A percentile compares a stretch with the other conserved stretches of the same genome.
Conservation (phyloP, 306 rosid species). For the Canavalia ensiformis region DNA sequence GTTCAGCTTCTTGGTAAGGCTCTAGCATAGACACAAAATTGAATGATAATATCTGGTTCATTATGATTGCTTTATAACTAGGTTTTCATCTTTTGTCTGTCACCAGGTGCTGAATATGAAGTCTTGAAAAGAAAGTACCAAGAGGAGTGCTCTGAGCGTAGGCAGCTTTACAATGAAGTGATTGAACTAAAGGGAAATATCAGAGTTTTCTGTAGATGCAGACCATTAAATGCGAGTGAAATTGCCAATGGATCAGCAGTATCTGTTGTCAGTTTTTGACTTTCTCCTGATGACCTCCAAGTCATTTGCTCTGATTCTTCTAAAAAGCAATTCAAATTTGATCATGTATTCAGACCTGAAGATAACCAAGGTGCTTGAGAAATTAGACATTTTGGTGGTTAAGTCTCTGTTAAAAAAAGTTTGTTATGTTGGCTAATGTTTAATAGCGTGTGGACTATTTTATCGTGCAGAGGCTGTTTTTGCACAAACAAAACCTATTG, state of each 20-base stretch:
- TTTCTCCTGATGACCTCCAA: slow-evolving; percentile 76
- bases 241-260: slow-evolving; percentile 52
- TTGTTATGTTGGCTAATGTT: neutral
- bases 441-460: slow-evolving; percentile 22
- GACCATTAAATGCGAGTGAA: slow-evolving; percentile 80
- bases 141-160: slow-evolving; percentile 73
- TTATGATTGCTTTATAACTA: neutral
- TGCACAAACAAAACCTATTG: slow-evolving; percentile 80
- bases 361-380: slow-evolving; percentile 78
- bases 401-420: neutral
- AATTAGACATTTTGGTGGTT: slow-evolving; percentile 19
- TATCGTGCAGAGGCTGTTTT: slow-evolving; percentile 74
- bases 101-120: slow-evolving; percentile 77
- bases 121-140: slow-evolving; percentile 72
- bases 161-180: slow-evolving; percentile 82
- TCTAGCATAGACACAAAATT: slow-evolving; percentile 15
- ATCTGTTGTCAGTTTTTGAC: slow-evolving; percentile 74
- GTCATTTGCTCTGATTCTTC: slow-evolving; percentile 84
- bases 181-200: slow-evolving; percentile 94
- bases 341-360: slow-evolving; percentile 78
- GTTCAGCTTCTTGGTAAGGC: slow-evolving; percentile 73
- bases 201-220: slow-evolving; percentile 94
- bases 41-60: neutral
- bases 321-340: slow-evolving; percentile 89
- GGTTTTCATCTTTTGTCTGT: slow-evolving; percentile 33